These are phyloP conservation scores for Picea sitchensis DNA, from an alignment of 75 land plant genomes.

Conservation along the genomic window DNA sequence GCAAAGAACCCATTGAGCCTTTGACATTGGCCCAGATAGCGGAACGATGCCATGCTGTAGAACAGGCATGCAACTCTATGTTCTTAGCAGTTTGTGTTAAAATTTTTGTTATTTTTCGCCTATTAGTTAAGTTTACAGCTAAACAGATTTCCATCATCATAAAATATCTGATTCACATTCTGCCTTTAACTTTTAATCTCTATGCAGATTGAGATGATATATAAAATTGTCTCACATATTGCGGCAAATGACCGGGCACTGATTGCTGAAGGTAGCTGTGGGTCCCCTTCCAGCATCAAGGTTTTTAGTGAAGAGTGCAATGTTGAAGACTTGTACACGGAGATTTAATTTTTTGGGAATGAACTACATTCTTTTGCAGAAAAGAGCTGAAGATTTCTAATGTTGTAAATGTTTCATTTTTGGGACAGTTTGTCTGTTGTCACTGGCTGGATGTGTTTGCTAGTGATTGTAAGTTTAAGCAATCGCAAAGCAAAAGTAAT, in stretches of 20 bases:
- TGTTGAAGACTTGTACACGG: slow-evolving; percentile 75
- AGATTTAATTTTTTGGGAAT: not conserved
- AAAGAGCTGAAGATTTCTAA: slow-evolving; percentile 4
- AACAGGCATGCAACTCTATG: slow-evolving; percentile 39
- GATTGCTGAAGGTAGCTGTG: slow-evolving; percentile 90
- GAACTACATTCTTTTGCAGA: slow-evolving; percentile 1
- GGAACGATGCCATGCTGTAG: slow-evolving; percentile 80
- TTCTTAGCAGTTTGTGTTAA: not conserved
- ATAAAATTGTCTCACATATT: slow-evolving; percentile 93
- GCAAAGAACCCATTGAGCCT: slow-evolving; percentile 90
- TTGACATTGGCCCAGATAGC: slow-evolving; percentile 88
- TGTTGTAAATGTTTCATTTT: slow-evolving; percentile 8
- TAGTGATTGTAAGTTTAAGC: not conserved
- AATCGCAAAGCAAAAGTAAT: slow-evolving; percentile 1
- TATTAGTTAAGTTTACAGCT: not conserved
- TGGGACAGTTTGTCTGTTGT: slow-evolving; percentile 7
- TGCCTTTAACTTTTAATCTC: not conserved
- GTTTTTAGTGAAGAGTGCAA: slow-evolving; percentile 88
- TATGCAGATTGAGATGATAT: slow-evolving; percentile 81
- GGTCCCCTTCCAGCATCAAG: slow-evolving; percentile 86
- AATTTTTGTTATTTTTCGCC: slow-evolving; percentile 10
- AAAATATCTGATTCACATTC: not conserved
- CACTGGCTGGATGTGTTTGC: not conserved
- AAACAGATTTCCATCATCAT: not conserved
- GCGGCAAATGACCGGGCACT: slow-evolving; percentile 93